Evolutionary conservation across 2,329 filamentous ascomycete genomes (phyloP).

Genomic region (Elsinoe perseae): DNA sequence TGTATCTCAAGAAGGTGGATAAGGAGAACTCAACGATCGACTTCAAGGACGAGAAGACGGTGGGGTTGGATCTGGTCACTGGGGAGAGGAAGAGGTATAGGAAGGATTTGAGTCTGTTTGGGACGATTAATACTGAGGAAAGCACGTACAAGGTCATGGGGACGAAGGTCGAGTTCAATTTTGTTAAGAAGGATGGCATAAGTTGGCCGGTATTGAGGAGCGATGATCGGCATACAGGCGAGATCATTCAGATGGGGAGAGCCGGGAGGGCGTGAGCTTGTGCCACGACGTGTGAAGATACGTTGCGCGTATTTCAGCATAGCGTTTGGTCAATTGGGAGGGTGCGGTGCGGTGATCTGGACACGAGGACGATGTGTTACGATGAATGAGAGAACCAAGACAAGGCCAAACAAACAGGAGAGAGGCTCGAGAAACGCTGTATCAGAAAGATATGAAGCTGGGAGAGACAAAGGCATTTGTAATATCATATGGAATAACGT

Average conservation of each 20-base stretch:
- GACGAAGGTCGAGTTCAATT: slow-evolving; percentile 76
- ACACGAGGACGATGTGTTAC: neutral
- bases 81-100: slow-evolving; percentile 77
- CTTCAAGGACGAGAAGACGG: slow-evolving; percentile 52
- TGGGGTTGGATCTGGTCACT: slow-evolving; percentile 78
- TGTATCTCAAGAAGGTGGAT: slow-evolving; percentile 96
- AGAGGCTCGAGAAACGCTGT: too few relatives aligned
- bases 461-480: neutral
- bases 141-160: slow-evolving; percentile 75
- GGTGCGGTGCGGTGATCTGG: neutral
- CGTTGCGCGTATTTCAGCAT: neutral
- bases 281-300: too few relatives aligned
- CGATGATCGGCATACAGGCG: slow-evolving; percentile 63
- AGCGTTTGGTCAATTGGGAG: neutral
- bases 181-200: slow-evolving; percentile 64
- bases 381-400: neutral
- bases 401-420: too few relatives aligned
- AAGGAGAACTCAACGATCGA: slow-evolving; percentile 66
- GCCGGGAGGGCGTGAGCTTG: slow-evolving; percentile 52
- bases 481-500: neutral
- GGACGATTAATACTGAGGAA: slow-evolving; percentile 63
- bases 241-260: slow-evolving; percentile 83
- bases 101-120: slow-evolving; percentile 66
- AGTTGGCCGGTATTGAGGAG: slow-evolving; percentile 81
- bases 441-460: too few relatives aligned